These are phyloP conservation scores for Chaetomiaceae sp. DNA, from an alignment of 2,329 filamentous ascomycete genomes.

Conservation along the genomic window DNA sequence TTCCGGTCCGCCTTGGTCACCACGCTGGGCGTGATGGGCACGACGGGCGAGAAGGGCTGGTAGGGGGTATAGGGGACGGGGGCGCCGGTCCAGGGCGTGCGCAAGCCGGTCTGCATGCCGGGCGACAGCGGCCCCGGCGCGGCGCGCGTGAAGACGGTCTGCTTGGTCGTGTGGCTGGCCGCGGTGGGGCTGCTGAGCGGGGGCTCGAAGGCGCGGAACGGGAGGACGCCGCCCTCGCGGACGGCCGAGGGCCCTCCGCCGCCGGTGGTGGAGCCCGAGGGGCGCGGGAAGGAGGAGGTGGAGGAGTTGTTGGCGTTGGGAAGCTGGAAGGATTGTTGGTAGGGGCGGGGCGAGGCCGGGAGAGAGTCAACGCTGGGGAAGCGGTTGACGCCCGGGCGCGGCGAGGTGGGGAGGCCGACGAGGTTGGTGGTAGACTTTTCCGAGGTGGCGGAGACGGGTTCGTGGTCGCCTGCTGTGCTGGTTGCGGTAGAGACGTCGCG, in stretches of 20 bases:
- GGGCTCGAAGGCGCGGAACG: constrained; percentile 60
- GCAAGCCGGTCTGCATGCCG: constrained; percentile 53
- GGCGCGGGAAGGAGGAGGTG: background rate
- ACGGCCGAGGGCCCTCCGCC: constrained; percentile 52
- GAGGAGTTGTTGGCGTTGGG: constrained; percentile 23
- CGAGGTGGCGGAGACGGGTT: constrained; percentile 50
- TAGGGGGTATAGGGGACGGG: constrained; percentile 72
- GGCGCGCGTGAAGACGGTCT: constrained; percentile 58
- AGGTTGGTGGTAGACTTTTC: constrained; percentile 48
- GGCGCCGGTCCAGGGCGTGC: constrained; percentile 57
- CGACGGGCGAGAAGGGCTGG: constrained; percentile 70
- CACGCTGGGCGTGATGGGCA: constrained; percentile 72
- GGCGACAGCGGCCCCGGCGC: constrained; percentile 48
- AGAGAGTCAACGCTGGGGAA: constrained; percentile 46
- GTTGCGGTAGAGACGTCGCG: constrained; percentile 25
- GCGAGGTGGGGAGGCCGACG: constrained; percentile 50
- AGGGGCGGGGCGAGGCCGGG: constrained; percentile 46
- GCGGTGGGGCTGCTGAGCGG: constrained; percentile 47
- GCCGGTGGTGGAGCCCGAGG: constrained; percentile 23
- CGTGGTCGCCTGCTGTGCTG: constrained; percentile 36
- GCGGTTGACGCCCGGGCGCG: constrained; percentile 41
- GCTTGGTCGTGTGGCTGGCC: constrained; percentile 51
- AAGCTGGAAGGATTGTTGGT: constrained; percentile 38
- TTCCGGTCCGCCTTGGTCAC: constrained; percentile 68
- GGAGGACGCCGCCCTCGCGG: constrained; percentile 53